phyloP scores from a whole-genome alignment of 192 early-diverging fungal genomes.

The Coemansia sp. region DNA sequence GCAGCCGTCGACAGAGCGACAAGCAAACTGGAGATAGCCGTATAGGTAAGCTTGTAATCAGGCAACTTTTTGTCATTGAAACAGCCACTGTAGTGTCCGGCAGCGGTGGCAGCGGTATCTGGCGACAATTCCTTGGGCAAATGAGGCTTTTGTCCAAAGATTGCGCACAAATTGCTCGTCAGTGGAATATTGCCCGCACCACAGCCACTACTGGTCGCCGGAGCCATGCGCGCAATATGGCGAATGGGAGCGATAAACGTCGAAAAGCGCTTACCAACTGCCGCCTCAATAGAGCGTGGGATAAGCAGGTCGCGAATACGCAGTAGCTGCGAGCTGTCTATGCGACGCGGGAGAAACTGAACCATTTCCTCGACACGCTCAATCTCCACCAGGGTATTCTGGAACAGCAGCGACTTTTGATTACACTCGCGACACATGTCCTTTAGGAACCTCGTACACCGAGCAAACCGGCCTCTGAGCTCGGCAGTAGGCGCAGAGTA shows the following conservation, averaged over 20 bases:
- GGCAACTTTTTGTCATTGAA: conserved; percentile 9
- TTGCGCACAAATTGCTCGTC: conserved; percentile 39
- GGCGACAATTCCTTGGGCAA: background rate
- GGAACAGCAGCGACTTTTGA: conserved; percentile 30
- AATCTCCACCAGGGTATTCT: conserved; percentile 26
- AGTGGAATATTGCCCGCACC: conserved; percentile 30
- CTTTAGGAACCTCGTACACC: conserved; percentile 6
- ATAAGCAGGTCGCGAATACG: conserved; percentile 29
- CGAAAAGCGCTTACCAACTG: conserved; percentile 29
- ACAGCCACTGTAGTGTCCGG: background rate
- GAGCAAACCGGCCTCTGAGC: conserved; percentile 16
- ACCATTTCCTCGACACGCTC: conserved; percentile 42
- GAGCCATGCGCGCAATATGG: conserved; percentile 8
- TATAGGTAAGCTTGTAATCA: conserved; percentile 33
- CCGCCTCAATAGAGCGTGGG: conserved; percentile 35
- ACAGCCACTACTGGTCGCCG: background rate
- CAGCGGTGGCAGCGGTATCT: background rate
- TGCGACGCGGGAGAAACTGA: conserved; percentile 29
- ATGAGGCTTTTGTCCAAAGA: conserved; percentile 23
- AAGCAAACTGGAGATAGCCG: conserved; percentile 39
- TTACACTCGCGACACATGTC: conserved; percentile 12
- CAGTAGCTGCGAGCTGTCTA: conserved; percentile 18
- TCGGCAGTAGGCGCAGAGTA: conserved; percentile 27
- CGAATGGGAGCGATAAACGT: conserved; percentile 23
- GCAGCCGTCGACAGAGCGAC: conserved; percentile 23